These are phyloP conservation scores for Boeremia lycopersici DNA, from an alignment of 2,329 filamentous ascomycete species.

Conservation along the genomic window DNA sequence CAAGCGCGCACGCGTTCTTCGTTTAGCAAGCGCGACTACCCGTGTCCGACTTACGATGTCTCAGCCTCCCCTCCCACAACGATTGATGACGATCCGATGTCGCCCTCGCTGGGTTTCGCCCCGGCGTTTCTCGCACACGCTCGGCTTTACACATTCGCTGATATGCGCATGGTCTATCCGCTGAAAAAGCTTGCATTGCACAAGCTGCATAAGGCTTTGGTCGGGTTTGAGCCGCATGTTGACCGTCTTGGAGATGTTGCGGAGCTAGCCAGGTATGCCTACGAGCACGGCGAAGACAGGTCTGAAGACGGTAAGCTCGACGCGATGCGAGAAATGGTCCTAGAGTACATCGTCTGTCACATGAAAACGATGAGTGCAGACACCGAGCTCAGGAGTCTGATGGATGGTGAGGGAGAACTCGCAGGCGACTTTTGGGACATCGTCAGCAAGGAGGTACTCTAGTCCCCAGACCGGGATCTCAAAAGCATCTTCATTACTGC, in stretches of 20 bases:
- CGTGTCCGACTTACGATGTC: background rate
- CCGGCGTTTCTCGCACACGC: slow-evolving; percentile 38
- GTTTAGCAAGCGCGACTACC: slow-evolving; percentile 2
- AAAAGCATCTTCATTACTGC: background rate
- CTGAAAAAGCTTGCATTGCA: slow-evolving; percentile 31
- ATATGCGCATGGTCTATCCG: slow-evolving; percentile 27
- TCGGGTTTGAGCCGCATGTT: slow-evolving; percentile 28
- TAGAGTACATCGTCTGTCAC: slow-evolving; percentile 32
- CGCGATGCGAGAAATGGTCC: slow-evolving; percentile 29
- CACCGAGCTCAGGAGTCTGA: slow-evolving; percentile 21
- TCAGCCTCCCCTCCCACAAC: background rate
- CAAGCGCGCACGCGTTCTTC: background rate
- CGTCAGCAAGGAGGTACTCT: background rate
- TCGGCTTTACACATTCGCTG: slow-evolving; percentile 36
- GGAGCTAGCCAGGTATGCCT: slow-evolving; percentile 33
- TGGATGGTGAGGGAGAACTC: slow-evolving; percentile 37
- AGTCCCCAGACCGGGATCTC: background rate
- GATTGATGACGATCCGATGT: background rate
- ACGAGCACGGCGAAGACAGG: slow-evolving; percentile 21
- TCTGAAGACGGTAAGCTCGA: slow-evolving; percentile 20
- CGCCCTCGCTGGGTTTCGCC: slow-evolving; percentile 22
- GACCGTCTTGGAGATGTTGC: slow-evolving; percentile 31
- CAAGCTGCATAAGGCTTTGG: slow-evolving; percentile 38
- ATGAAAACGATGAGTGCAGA: slow-evolving; percentile 24
- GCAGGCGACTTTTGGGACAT: slow-evolving; percentile 28